A percentile compares a stretch with the other conserved stretches of the same genome.
phyloP scores from a whole-genome alignment of 176 grass and related monocot genomes.

The Zizania latifolia region DNA sequence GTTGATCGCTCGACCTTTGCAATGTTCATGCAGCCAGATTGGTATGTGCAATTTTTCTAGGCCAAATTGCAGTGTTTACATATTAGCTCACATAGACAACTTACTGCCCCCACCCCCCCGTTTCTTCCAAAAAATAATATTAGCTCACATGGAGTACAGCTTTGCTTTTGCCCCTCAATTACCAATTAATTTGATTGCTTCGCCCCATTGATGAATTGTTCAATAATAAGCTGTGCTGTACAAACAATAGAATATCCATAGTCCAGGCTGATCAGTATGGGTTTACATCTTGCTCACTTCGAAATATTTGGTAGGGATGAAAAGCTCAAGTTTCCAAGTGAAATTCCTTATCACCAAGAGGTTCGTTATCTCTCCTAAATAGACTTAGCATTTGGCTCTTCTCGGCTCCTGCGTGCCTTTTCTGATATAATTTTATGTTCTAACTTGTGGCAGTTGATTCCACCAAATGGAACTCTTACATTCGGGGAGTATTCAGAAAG shows the following conservation, averaged over 20 bases:
- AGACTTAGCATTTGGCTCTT: not conserved
- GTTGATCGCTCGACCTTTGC: conserved; percentile 86
- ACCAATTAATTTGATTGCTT: not conserved
- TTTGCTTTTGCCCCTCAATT: not conserved
- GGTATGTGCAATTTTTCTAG: conserved; percentile 27
- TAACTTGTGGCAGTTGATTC: conserved; percentile 50
- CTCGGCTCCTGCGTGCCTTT: not conserved
- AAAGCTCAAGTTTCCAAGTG: conserved; percentile 55
- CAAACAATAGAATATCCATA: not conserved
- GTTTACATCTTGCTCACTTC: not conserved
- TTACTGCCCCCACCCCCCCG: not conserved
- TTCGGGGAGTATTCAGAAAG: conserved; percentile 86
- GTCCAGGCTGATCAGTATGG: not conserved
- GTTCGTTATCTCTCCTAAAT: conserved; percentile 23
- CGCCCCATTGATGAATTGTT: not conserved
- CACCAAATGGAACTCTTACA: conserved; percentile 59
- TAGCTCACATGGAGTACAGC: not conserved
- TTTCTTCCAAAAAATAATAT: not conserved
- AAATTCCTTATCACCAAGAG: conserved; percentile 75
- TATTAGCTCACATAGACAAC: not conserved
- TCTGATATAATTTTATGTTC: not conserved
- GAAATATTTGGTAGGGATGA: conserved; percentile 59
- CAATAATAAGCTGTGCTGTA: not conserved
- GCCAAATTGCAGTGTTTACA: not conserved
- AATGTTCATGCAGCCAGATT: conserved; percentile 97